phyloP scores from a whole-genome alignment of 495 filamentous ascomycete species.

The Podospora bellae-mahoneyi region DNA sequence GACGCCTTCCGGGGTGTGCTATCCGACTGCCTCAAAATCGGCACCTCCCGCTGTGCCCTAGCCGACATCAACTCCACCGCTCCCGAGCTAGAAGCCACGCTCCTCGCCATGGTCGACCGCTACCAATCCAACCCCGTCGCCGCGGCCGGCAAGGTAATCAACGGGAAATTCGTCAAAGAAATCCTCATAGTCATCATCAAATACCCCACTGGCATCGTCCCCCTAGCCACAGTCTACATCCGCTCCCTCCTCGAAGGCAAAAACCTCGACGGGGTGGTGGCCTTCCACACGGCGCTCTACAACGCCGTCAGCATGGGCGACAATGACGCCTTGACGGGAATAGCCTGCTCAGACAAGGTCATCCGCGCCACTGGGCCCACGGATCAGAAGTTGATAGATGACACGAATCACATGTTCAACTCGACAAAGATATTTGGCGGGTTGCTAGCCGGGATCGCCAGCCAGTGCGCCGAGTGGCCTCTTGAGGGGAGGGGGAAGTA shows the following conservation, averaged over 20 bases:
- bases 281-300: neutral
- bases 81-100: neutral
- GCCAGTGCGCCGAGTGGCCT: conserved; percentile 43
- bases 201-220: neutral
- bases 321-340: conserved; percentile 7
- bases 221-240: neutral
- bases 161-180: neutral
- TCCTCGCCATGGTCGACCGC: neutral
- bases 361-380: neutral
- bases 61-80: neutral
- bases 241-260: neutral
- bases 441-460: conserved; percentile 16
- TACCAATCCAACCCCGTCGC: neutral
- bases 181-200: conserved; percentile 5
- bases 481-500: conserved; percentile 45
- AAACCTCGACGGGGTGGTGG: neutral
- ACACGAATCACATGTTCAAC: neutral
- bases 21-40: conserved; percentile 4
- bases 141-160: neutral
- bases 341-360: conserved; percentile 11
- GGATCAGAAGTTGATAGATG: neutral
- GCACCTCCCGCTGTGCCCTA: conserved; percentile 8
- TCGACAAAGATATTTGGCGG: conserved; percentile 20
- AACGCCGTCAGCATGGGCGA: neutral
- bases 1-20: conserved; percentile 11